Evolutionary conservation across 2,329 filamentous ascomycete genomes (phyloP).

Genomic region (Fusarium cyanostomum): DNA sequence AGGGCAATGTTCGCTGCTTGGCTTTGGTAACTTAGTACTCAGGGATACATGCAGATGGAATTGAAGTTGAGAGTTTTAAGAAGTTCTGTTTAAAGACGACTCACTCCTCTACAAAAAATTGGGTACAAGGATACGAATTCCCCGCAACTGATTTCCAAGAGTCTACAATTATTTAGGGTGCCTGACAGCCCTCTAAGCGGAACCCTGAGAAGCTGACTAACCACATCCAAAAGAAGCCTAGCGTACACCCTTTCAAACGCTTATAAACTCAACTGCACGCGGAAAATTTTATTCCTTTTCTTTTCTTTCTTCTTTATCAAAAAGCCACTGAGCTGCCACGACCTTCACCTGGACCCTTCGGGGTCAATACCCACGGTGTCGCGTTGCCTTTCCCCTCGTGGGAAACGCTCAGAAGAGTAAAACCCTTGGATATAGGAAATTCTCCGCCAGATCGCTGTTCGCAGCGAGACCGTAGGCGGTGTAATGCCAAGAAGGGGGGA

Average conservation of each 20-base stretch:
- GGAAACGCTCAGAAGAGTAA: conserved; percentile 67
- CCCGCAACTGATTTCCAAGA: too few species aligned
- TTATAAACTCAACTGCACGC: conserved; percentile 37
- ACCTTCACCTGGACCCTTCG: conserved; percentile 61
- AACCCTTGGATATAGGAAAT: conserved; percentile 72
- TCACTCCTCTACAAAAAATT: too few species aligned
- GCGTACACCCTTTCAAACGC: conserved; percentile 26
- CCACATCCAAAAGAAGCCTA: conserved; percentile 26
- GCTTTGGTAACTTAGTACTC: too few species aligned
- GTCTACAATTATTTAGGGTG: too few species aligned
- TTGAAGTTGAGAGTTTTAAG: too few species aligned
- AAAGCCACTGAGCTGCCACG: conserved; percentile 72
- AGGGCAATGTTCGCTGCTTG: too few species aligned
- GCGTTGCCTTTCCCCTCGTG: conserved; percentile 66
- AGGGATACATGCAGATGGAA: too few species aligned
- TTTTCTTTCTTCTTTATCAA: conserved; percentile 65
- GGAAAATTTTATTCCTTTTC: conserved; percentile 50
- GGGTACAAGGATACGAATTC: too few species aligned
- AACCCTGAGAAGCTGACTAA: conserved; percentile 30
- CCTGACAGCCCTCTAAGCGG: too few species aligned
- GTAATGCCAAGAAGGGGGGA: conserved; percentile 70
- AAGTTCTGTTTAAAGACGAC: too few species aligned
- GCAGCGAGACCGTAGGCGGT: conserved; percentile 56
- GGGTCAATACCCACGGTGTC: conserved; percentile 61
- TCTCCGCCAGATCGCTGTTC: conserved; percentile 57